A percentile compares a stretch with the other conserved stretches of the same genome.
Conservation (phyloP, 164 flowering plant genomes). For the Macadamia tetraphylla region DNA sequence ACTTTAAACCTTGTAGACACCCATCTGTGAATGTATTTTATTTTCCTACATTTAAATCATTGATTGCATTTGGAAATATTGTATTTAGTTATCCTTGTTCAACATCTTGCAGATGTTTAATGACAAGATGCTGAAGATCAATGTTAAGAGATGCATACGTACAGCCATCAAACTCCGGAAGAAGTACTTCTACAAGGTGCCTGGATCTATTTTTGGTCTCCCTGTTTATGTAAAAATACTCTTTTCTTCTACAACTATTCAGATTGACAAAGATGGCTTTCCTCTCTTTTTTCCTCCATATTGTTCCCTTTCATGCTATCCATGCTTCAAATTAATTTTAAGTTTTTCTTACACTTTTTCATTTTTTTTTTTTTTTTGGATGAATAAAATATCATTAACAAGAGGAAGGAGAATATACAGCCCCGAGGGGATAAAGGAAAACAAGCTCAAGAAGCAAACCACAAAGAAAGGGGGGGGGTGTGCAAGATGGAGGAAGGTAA, state of each 20-base stretch:
- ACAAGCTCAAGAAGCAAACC: too few species aligned
- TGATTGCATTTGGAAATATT: neutral
- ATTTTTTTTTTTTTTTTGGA: neutral
- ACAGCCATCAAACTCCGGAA: slow-evolving; percentile 76
- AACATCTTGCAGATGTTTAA: slow-evolving; percentile 65
- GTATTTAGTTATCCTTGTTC: neutral
- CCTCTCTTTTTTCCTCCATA: too few species aligned
- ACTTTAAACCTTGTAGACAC: too few species aligned
- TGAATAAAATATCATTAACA: too few species aligned
- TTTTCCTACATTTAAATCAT: too few species aligned
- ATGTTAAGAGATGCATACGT: slow-evolving; percentile 61
- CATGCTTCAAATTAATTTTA: neutral
- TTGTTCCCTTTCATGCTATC: neutral
- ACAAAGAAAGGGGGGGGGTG: too few species aligned
- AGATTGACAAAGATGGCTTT: neutral
- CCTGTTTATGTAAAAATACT: neutral
- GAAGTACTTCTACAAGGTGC: slow-evolving; percentile 71
- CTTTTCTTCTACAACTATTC: neutral
- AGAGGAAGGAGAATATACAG: too few species aligned
- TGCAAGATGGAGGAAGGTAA: too few species aligned
- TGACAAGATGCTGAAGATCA: slow-evolving; percentile 75
- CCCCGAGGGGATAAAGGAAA: too few species aligned
- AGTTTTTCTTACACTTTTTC: neutral
- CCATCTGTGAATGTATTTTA: too few species aligned
- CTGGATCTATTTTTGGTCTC: neutral